Base-by-base conservation (phyloP, 192 early-diverging fungal species). In the Haplosporangium gracile region DNA sequence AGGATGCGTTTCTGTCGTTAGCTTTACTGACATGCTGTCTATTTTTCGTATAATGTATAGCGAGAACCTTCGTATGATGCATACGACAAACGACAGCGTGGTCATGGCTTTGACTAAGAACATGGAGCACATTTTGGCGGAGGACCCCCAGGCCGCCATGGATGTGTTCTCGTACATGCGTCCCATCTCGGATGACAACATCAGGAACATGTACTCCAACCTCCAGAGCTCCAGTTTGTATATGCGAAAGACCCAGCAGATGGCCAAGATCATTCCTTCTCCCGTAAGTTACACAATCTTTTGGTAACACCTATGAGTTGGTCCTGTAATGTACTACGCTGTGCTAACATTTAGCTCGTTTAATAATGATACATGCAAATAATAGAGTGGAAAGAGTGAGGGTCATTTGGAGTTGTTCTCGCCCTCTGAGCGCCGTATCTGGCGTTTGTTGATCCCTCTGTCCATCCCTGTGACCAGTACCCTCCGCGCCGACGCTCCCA, bases 361-460 rank as follows among this genome's bases (percentile, higher is more conserved):
- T n/a, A 3, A 24, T 40, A n/a, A 49, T 53, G 24, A 11, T 36
- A 1, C 16, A 26, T 34, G 10, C 24, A 65, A 65, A 65, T 34
- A 65, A 32, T 83, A 91, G 89, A 91, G 89, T 77, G 92, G 92
- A 26, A 88, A 92, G 78, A 88, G 87, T 40, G 90, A 91, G 75
- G 93, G 90, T 42, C 72, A 88, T 51, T 75, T 93, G 75, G 93
- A 93, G 45, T 60, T 93, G 32, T 82, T 92, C 42, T 92, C 92
- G 68, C 88, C 90, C 34, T 74, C 75, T 2, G 88, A 89, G 63
- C 81, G 88, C 38, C 88, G 88, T 26, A 83, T 92, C 43, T 93
- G 93, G 90, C 84, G 93, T 70, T 80, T 92, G 29, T 82, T 82
- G 13, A 68, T 93, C 24, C 91, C 93, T 15, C 80, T 93, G 22